Base-by-base conservation (phyloP, 768 basidiomycete species). In the Podaxis sp. region DNA sequence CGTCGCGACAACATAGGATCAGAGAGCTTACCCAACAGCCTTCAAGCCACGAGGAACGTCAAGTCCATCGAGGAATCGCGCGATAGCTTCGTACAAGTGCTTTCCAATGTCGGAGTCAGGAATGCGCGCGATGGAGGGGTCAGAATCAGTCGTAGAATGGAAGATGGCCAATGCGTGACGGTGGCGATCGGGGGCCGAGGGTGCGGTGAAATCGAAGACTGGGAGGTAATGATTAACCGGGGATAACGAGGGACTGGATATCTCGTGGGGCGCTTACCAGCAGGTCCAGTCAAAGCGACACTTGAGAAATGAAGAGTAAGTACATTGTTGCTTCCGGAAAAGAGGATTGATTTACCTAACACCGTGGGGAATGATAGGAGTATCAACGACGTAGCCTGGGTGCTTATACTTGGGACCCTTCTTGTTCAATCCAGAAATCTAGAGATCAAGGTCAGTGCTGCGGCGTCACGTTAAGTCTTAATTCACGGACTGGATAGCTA, bases 191-290 rank as follows among this genome's bases (percentile, higher is more conserved):
- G 95, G 94, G 0, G 93, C 89, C 4, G 96, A 96, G 6, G 96
- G 95, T 0, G 96, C 91, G 7, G 96, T 98, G 76, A 96, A 98
- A 70, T 90, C 86, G 83, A 99, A 98, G 49, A 98, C 96, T 85
- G 17, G 57, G 9, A 42, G 38, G 5, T 13, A 28, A 42, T 24
- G 36, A 48, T 63, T 26, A 51, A 28, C n/a, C 9, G 11, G 19
- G 4, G 7, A 30, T 13, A 49, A 4, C 30, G 68, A 4, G 55
- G 38, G 38, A 36, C 12, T 4, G 7, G 51, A 61, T 3, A 56
- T 67, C 52, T 64, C 40, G 42, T 33, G 30, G 2, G 70, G n/a
- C n/a, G 61, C 76, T 59, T 72, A 84, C 87, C 87, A 67, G 96
- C 90, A 30, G 95, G 95, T 9, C 92, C 95, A 19, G 93, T 93